phyloP scores from a whole-genome alignment of 108 stramenopile species.

The Cyclostephanos invisitatus region DNA sequence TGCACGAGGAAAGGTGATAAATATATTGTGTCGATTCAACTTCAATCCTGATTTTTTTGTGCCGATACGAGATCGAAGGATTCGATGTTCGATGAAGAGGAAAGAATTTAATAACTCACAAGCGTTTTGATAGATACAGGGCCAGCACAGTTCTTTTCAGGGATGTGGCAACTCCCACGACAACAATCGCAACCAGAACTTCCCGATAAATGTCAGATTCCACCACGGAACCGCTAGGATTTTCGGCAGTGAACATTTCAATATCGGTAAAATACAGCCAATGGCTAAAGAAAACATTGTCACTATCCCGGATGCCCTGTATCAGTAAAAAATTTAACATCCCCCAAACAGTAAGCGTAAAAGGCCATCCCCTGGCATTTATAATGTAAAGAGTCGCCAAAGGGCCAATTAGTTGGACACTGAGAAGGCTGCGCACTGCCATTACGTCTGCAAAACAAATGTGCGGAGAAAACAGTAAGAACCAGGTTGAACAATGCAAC shows the following conservation, averaged over 20 bases:
- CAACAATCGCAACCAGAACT: slow-evolving; percentile 57
- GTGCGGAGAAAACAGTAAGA: not conserved
- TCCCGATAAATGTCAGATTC: slow-evolving; percentile 59
- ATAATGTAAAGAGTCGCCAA: slow-evolving; percentile 68
- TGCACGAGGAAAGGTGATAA: not conserved
- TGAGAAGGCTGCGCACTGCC: slow-evolving; percentile 46
- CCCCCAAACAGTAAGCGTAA: slow-evolving; percentile 61
- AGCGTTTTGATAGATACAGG: slow-evolving; percentile 61
- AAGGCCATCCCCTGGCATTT: slow-evolving; percentile 82
- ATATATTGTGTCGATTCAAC: not conserved
- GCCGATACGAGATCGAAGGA: not conserved
- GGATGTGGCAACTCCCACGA: slow-evolving; percentile 61
- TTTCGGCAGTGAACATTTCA: slow-evolving; percentile 51
- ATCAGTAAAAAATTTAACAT: slow-evolving; percentile 60
- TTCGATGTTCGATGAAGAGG: too few species aligned
- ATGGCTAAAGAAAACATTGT: slow-evolving; percentile 29
- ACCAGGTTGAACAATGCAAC: not conserved
- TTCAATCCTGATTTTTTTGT: not conserved
- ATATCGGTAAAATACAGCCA: slow-evolving; percentile 74
- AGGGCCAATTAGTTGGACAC: slow-evolving; percentile 64
- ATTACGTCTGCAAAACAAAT: slow-evolving; percentile 22
- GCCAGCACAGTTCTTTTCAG: slow-evolving; percentile 70
- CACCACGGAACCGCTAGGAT: slow-evolving; percentile 56
- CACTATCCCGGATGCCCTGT: slow-evolving; percentile 47
- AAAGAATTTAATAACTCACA: slow-evolving; percentile 22